Evolutionary conservation across 306 rosid species (phyloP).

Genomic region (Castanospermum australe): DNA sequence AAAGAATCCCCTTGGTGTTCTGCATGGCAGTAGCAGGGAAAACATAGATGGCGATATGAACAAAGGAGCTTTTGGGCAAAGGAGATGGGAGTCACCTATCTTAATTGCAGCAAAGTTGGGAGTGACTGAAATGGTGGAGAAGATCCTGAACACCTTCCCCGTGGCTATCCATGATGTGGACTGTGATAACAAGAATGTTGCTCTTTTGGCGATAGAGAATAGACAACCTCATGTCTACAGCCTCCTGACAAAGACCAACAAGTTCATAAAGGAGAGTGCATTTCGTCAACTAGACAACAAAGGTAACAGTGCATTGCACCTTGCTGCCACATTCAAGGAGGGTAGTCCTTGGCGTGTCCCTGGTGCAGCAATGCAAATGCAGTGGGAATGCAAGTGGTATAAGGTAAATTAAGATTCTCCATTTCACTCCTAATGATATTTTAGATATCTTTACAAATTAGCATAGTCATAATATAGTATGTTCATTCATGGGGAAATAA

Average conservation of each 20-base stretch:
- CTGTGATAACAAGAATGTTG: slow-evolving; percentile 18
- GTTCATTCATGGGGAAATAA: not conserved
- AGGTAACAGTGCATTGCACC: slow-evolving; percentile 36
- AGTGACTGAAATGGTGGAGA: slow-evolving; percentile 30
- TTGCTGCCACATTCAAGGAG: slow-evolving; percentile 14
- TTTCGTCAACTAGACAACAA: slow-evolving; percentile 14
- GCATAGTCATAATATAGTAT: not conserved
- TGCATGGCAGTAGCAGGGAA: not conserved
- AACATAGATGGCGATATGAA: not conserved
- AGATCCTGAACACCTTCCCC: slow-evolving; percentile 16
- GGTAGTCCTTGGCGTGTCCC: slow-evolving; percentile 23
- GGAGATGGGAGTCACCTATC: slow-evolving; percentile 10
- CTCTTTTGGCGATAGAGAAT: slow-evolving; percentile 28
- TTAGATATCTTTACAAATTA: not conserved
- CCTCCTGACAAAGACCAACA: not conserved
- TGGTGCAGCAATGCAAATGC: slow-evolving; percentile 40
- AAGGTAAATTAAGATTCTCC: not conserved
- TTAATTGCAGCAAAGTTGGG: slow-evolving; percentile 32
- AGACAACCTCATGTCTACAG: slow-evolving; percentile 31
- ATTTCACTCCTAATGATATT: no score
- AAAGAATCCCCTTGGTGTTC: not conserved
- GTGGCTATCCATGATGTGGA: slow-evolving; percentile 29
- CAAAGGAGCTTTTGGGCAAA: not conserved
- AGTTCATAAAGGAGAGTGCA: slow-evolving; percentile 7
- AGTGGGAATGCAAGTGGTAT: slow-evolving; percentile 40